Base-by-base conservation (phyloP, 768 basidiomycete genomes). In the Cystofilobasidium capitatum region DNA sequence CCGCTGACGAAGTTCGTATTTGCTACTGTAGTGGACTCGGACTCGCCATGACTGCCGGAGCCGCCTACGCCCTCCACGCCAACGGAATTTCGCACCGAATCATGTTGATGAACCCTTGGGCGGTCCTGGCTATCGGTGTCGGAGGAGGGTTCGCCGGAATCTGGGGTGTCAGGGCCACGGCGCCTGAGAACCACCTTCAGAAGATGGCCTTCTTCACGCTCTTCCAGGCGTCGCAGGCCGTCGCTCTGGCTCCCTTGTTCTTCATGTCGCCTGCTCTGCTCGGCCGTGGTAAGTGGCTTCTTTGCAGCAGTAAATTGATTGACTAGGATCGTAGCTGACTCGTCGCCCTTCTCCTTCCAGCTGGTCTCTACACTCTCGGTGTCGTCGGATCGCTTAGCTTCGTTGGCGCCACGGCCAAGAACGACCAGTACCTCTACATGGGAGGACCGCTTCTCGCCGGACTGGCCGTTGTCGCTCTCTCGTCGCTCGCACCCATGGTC, bases 371-470 rank as follows among this genome's bases (percentile, higher is more conserved):
- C 78, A 92, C 91, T 0, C 82, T 85, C 42, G 89, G 89, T 33
- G 83, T 62, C 59, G 88, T 91, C n/a, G 89, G 89, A 5, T 84
- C 88, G 2, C 82, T 93, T 33, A 86, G 86, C 16, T 94, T 90
- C 74, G 82, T 94, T 29, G 91, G 91, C 26, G 89, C 90, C 5
- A 94, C 91, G 39, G 91, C 91, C 31, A 85, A 79, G 69, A 88
- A 84, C 72, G 90, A 92, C 77, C 86, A 85, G 74, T 93, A 88
- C 75, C 78, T 93, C n/a, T 86, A 88, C 75, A 83, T 89, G 79
- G 91, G 90, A 36, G 90, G 88, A 12, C 89, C 90, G 5, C 84
- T 93, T 51, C 82, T 94, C 35, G 91, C 89, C 20, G 91, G 91
- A 65, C 84, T 94, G 14, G 88, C 88, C 17, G 89, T 92, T 24